Base-by-base conservation (phyloP, 176 grass and related monocot genomes). In the Avena eriantha region DNA sequence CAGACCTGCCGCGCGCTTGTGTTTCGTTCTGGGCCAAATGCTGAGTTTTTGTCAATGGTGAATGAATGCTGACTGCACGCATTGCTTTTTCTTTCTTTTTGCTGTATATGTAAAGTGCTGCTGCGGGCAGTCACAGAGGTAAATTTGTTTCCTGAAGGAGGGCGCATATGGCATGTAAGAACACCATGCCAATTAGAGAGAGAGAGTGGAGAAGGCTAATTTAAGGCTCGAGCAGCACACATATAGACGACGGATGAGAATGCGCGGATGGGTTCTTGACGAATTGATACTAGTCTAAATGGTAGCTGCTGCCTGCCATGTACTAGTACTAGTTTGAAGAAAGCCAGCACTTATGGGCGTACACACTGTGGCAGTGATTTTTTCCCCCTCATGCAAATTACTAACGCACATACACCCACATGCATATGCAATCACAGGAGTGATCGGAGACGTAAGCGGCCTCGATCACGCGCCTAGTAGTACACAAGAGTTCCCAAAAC, bases 201-300 rank as follows among this genome's bases (percentile, higher is more conserved):
- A 10, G 15, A 61, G 16, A 31, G 21, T 36, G 8, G 4, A 46
- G 22, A 26, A 18, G 16, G 24, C 49, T 41, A 39, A 39, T 69
- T 81, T 60, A 68, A 80, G 60, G 59, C 19, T 59, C 7, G 29
- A 26, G n/a, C 26, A 7, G 73, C 31, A 1, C 74, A 55, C 49
- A 86, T 26, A 33, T 60, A 48, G 74, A 64, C 39, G 73, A 54
- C 23, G 35, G 74, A 55, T 75, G 41, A 84, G 82, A 77, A 4
- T 8, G 35, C 46, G 19, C 76, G 29, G 45, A 80, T 80, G 49
- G 39, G 35, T 26, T 17, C 29, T 76, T 49, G 26, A 76, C 69
- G 90, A 88, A 91, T 91, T 91, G 77, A 91, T 88, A 85, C 77
- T 29, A 88, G 86, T 91, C 90, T 71, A 77, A 66, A 85, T 71